These are phyloP conservation scores for Candida peoriensis DNA, from an alignment of 805 yeast species.

Conservation along the genomic window DNA sequence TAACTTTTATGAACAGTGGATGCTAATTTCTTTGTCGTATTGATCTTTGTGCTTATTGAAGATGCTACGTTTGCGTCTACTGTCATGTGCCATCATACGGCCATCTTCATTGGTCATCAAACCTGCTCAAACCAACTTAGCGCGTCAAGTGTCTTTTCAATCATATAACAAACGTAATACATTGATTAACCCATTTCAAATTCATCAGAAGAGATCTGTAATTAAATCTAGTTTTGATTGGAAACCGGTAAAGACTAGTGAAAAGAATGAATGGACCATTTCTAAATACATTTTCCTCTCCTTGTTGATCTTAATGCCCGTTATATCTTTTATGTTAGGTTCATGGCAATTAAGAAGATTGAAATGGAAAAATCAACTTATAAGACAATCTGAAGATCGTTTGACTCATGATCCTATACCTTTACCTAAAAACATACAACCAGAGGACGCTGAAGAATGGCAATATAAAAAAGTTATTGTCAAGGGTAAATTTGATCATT, in stretches of 20 bases:
- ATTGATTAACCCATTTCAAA: neutral
- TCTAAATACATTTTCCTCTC: constrained; percentile 31
- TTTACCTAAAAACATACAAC: constrained; percentile 61
- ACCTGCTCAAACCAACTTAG: neutral
- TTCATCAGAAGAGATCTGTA: constrained; percentile 27
- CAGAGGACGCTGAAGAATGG: constrained; percentile 63
- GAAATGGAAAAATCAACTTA: constrained; percentile 81
- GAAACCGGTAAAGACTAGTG: constrained; percentile 63
- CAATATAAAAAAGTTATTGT: constrained; percentile 78
- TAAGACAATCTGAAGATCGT: constrained; percentile 78
- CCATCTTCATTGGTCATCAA: neutral
- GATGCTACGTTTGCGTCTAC: neutral
- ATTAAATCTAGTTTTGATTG: constrained; percentile 77
- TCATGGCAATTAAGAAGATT: constrained; percentile 89
- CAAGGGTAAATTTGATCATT: constrained; percentile 76
- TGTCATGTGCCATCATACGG: neutral
- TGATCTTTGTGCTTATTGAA: neutral
- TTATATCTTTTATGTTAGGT: constrained; percentile 79
- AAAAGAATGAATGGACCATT: constrained; percentile 27
- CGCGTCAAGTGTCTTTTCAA: neutral
- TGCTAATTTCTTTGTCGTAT: too few species aligned
- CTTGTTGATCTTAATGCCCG: constrained; percentile 66
- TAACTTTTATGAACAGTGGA: too few species aligned
- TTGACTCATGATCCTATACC: constrained; percentile 68
- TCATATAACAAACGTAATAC: neutral